Conservation (phyloP, 176 grass and related monocot species). For the Eragrostis curvula region DNA sequence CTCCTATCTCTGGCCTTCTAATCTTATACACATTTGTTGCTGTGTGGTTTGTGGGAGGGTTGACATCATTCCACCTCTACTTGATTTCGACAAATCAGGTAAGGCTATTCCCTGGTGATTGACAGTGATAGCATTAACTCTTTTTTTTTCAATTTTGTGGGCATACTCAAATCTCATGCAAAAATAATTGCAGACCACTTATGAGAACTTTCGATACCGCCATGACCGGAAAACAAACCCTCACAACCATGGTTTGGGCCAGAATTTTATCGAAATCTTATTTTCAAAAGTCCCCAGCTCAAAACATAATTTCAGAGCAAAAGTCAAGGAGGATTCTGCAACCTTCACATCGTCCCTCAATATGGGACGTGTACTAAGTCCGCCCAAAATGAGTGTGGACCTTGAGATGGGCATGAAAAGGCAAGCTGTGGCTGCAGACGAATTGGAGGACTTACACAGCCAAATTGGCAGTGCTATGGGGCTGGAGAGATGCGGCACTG, state of each 20-base stretch:
- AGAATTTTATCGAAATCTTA: constrained; percentile 68
- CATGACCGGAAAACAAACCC: constrained; percentile 81
- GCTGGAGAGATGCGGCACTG: constrained; percentile 65
- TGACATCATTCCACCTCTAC: constrained; percentile 88
- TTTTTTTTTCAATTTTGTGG: constrained; percentile 18
- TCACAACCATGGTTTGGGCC: constrained; percentile 66
- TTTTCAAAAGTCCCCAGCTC: constrained; percentile 78
- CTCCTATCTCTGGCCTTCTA: constrained; percentile 79
- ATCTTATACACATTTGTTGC: constrained; percentile 86
- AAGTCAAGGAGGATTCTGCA: constrained; percentile 62
- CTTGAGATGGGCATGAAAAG: constrained; percentile 65
- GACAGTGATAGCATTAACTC: background rate
- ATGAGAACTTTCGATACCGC: constrained; percentile 92
- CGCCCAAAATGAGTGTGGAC: constrained; percentile 70
- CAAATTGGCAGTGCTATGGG: constrained; percentile 64
- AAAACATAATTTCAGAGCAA: constrained; percentile 80
- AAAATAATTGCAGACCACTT: constrained; percentile 70
- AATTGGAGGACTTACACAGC: constrained; percentile 74
- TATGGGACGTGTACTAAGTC: constrained; percentile 41
- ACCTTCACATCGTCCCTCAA: constrained; percentile 50
- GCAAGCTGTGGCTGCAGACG: constrained; percentile 56
- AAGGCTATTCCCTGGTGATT: constrained; percentile 12
- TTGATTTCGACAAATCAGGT: constrained; percentile 97
- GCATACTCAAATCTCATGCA: constrained; percentile 21
- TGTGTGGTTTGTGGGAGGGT: constrained; percentile 93